phyloP scores from a whole-genome alignment of 208 protist species.

The Crithidia fasciculata region DNA sequence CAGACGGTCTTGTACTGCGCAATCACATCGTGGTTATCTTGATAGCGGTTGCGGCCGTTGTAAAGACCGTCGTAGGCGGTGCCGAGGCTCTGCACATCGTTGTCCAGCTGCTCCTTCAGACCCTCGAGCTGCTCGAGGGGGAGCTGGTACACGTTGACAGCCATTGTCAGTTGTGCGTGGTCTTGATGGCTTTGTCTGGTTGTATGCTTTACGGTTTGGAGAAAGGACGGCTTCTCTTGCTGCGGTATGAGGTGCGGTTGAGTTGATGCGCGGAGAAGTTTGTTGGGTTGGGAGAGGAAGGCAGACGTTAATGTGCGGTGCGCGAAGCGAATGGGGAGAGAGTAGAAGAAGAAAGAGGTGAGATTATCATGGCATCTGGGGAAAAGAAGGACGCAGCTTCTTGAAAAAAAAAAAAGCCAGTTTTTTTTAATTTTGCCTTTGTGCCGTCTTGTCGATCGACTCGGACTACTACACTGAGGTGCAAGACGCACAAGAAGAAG shows the following conservation, averaged over 20 bases:
- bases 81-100: conserved; percentile 77
- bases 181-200: background rate
- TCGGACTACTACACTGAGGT: too few relatives aligned
- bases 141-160: conserved; percentile 78
- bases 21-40: conserved; percentile 77
- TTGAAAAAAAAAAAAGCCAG: background rate
- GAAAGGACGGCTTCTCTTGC: too few relatives aligned
- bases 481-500: too few relatives aligned
- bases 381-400: background rate
- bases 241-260: too few relatives aligned
- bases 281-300: too few relatives aligned
- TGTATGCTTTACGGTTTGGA: background rate
- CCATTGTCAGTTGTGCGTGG: background rate
- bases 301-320: too few relatives aligned
- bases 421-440: too few relatives aligned
- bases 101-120: conserved; percentile 88
- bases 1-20: conserved; percentile 68
- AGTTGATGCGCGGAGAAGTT: too few relatives aligned
- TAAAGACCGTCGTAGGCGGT: conserved; percentile 82
- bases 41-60: conserved; percentile 74
- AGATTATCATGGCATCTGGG: background rate
- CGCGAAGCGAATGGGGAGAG: background rate
- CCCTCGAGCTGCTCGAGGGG: conserved; percentile 87
- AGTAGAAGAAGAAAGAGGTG: background rate
- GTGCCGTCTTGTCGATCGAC: too few relatives aligned